Evolutionary conservation across 805 yeast species (phyloP).

Genomic region (Teunomyces lycoperdinae): DNA sequence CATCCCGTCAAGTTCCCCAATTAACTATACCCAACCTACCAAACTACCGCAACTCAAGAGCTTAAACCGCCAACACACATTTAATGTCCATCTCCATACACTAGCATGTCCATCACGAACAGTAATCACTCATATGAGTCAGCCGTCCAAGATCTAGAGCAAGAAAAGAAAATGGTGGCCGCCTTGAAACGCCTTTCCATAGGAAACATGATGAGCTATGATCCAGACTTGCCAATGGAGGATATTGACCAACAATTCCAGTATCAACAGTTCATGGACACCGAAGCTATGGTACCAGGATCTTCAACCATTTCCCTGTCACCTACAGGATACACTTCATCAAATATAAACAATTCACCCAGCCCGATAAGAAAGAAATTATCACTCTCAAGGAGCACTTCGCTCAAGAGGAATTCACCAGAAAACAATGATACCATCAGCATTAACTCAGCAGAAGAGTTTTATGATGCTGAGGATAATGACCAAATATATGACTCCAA

Average conservation of each 20-base stretch:
- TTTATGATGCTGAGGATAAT: constrained; percentile 18
- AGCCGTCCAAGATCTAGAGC: constrained; percentile 76
- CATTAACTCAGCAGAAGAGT: constrained; percentile 11
- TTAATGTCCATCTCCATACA: constrained; percentile 2
- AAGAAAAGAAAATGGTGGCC: constrained; percentile 69
- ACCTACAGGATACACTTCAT: background rate
- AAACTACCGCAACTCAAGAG: background rate
- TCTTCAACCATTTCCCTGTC: background rate
- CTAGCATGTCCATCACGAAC: constrained; percentile 1
- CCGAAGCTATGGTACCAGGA: background rate
- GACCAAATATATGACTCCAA: constrained; percentile 24
- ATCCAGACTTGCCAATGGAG: constrained; percentile 66
- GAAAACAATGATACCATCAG: constrained; percentile 4
- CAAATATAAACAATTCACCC: constrained; percentile 1
- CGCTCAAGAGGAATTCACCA: background rate
- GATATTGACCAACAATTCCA: constrained; percentile 28
- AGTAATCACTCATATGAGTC: constrained; percentile 24
- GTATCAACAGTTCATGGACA: constrained; percentile 13
- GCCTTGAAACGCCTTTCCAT: constrained; percentile 72
- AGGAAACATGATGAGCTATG: constrained; percentile 58
- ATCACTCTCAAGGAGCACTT: constrained; percentile 1
- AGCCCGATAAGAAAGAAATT: background rate
- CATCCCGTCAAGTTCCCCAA: background rate
- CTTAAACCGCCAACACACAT: background rate
- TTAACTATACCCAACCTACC: background rate